Evolutionary conservation across 2,329 filamentous ascomycete species (phyloP).

Genomic region (Fusarium subtropicale): DNA sequence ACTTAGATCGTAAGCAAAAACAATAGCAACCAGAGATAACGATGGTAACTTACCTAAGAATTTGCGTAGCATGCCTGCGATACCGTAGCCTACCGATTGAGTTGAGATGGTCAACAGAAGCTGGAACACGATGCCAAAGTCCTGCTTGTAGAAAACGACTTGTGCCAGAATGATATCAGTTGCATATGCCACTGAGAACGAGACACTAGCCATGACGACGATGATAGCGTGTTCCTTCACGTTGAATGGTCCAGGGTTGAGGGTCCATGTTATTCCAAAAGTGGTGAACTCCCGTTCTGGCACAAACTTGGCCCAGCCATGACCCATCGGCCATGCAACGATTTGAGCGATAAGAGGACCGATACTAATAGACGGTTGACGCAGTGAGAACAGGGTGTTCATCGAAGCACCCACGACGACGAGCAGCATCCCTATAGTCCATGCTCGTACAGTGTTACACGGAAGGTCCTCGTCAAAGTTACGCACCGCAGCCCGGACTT

Average conservation of each 20-base stretch:
- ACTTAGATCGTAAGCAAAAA: conserved; percentile 53
- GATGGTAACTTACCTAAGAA: conserved; percentile 64
- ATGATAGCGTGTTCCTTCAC: conserved; percentile 77
- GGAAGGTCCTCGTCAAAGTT: conserved; percentile 74
- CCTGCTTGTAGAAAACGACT: conserved; percentile 76
- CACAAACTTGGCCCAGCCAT: conserved; percentile 68
- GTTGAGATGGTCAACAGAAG: conserved; percentile 74
- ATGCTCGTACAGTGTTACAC: conserved; percentile 74
- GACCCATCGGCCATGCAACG: conserved; percentile 72
- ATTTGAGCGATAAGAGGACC: conserved; percentile 72
- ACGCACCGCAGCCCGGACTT: conserved; percentile 72
- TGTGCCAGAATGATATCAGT: conserved; percentile 81
- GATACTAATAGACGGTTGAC: conserved; percentile 70
- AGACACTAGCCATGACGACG: conserved; percentile 77
- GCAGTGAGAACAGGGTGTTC: conserved; percentile 73
- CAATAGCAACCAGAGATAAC: too few species aligned
- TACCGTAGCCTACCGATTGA: conserved; percentile 76
- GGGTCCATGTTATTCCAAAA: conserved; percentile 65
- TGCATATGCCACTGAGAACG: conserved; percentile 76
- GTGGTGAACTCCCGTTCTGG: conserved; percentile 62
- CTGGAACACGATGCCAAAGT: conserved; percentile 75
- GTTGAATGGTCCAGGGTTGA: conserved; percentile 78
- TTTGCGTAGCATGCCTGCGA: conserved; percentile 74
- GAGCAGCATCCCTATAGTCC: conserved; percentile 70
- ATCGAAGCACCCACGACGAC: conserved; percentile 68